phyloP scores from a whole-genome alignment of 2,329 filamentous ascomycete genomes.

The Nakataea oryzae region DNA sequence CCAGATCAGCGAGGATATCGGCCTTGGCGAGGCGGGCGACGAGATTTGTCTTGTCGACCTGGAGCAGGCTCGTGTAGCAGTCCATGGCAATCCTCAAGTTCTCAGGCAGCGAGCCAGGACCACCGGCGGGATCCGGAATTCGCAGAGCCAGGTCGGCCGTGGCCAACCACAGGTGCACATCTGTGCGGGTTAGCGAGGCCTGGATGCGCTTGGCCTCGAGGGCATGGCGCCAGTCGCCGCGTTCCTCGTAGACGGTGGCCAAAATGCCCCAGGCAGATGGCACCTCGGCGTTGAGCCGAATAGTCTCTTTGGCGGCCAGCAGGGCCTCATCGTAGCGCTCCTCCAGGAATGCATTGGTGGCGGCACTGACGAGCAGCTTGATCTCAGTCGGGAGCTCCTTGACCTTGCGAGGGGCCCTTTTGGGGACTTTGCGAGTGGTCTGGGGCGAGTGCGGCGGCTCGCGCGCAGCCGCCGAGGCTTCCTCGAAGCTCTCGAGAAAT shows the following conservation, averaged over 20 bases:
- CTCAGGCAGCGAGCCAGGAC: constrained; percentile 22
- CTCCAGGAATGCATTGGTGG: constrained; percentile 57
- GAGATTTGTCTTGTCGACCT: constrained; percentile 45
- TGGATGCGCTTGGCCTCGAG: constrained; percentile 51
- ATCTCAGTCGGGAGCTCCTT: constrained; percentile 63
- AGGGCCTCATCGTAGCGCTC: constrained; percentile 50
- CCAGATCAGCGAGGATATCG: constrained; percentile 43
- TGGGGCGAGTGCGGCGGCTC: constrained; percentile 7
- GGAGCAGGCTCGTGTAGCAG: constrained; percentile 49
- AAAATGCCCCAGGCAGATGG: constrained; percentile 55
- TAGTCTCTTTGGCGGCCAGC: constrained; percentile 49
- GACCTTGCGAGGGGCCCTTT: constrained; percentile 43
- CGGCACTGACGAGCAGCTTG: constrained; percentile 54
- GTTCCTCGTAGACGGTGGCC: constrained; percentile 49
- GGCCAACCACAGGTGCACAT: constrained; percentile 47
- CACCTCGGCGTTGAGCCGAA: constrained; percentile 58
- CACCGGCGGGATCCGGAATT: constrained; percentile 31
- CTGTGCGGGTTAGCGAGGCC: constrained; percentile 51
- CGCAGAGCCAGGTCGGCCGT: constrained; percentile 47
- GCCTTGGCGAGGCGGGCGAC: constrained; percentile 50
- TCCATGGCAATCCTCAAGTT: constrained; percentile 44
- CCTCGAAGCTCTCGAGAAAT: constrained; percentile 12
- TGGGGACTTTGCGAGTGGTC: constrained; percentile 7
- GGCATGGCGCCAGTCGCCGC: constrained; percentile 44
- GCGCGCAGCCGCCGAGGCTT: neutral